Evolutionary conservation across 805 yeast genomes (phyloP), one percentile per base, ranked within the genome.

Genomic region (Torulaspora franciscae): DNA sequence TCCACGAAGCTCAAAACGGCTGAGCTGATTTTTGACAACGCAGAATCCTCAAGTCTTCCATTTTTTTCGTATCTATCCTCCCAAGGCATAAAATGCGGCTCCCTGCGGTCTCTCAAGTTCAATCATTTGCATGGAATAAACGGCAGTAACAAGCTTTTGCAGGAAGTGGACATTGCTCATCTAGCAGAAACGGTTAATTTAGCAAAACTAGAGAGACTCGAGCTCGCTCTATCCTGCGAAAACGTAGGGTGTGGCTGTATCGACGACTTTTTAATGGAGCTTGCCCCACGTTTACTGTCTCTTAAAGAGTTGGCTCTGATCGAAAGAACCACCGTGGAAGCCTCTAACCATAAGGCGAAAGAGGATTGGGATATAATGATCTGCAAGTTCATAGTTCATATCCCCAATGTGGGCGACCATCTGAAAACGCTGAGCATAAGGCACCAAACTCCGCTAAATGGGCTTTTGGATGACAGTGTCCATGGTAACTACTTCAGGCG

Each of bases 401-500:
- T 75, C 2, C 71, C 75, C 1, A 43, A 62, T 9, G 61, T 57
- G 3, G 48, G 42, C 1, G 38, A 46, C 4, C 59, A 59, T 2
- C 48, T 81, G 29, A 62, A 60, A 24, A 70, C 61, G 37, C 60
- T 84, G 14, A 66, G 75, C 7, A 68, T 84, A n/a, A 68, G 73
- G 14, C 89, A 83, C 59, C 69, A 68, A 23, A 76, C 83, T 3
- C 85, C 86, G 2, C 29, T 60, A 2, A 77, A 76, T 56, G 86
- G 84, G 0, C 68, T 71, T 28, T 72, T 80, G 10, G 67, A 62
- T 13, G 85, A 83, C 59, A 86, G 87, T 2, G 75, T 80, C 32
- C 91, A 84, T 56, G 95, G 95, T 0, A 84, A 85, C 53, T 83
- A 79, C 52, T 58, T 75, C 6, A 73, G 88, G 48, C 72, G 88